Evolutionary conservation across 1,139 yeast species (phyloP), one percentile per base, ranked within the genome.

Genomic region (Zygosaccharomyces pseudobailii): DNA sequence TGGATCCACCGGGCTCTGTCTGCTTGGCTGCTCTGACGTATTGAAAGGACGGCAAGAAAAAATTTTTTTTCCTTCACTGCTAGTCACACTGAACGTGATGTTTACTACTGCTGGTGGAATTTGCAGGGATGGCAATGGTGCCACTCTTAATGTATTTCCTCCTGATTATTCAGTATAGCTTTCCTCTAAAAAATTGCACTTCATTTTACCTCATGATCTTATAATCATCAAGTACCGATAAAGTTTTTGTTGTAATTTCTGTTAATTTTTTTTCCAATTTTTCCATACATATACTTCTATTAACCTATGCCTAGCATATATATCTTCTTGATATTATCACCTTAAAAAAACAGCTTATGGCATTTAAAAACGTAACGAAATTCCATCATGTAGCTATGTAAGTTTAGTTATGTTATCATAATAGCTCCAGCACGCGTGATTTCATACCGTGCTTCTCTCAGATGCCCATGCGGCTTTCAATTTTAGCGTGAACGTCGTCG

Each of bases 391-490:
- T 13, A 13, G 17, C 17, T 13, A 13, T 13, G 17, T 13, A 13
- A 13, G 17, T 13, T 13, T 13, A 24, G 2, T 2, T 1, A 6
- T 24, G 27, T 24, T 6, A 24, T 24, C 8, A 8, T 8, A 24
- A 24, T 13, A 24, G 27, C 6, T 24, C 2, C 8, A 24, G 27
- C 6, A 6, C 27, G 8, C 27, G 9, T 24, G 27, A 2, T 2
- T 8, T 24, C 2, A 8, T 8, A 6, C 6, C 27, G 2, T 6
- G 8, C 6, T 8, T 13, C 13, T 19, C 27, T 56, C 69, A 81
- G 46, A 84, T 71, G 37, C 85, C 83, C 73, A 84, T 70, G 50
- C 74, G 74, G 61, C 71, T 76, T 65, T 86, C 94, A 73, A 88
- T 74, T 57, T 84, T 90, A 25, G 80, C 65, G 64, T 87, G 96